Evolutionary conservation across 2,329 filamentous ascomycete genomes (phyloP).

Genomic region (Hirsutella rhossiliensis): DNA sequence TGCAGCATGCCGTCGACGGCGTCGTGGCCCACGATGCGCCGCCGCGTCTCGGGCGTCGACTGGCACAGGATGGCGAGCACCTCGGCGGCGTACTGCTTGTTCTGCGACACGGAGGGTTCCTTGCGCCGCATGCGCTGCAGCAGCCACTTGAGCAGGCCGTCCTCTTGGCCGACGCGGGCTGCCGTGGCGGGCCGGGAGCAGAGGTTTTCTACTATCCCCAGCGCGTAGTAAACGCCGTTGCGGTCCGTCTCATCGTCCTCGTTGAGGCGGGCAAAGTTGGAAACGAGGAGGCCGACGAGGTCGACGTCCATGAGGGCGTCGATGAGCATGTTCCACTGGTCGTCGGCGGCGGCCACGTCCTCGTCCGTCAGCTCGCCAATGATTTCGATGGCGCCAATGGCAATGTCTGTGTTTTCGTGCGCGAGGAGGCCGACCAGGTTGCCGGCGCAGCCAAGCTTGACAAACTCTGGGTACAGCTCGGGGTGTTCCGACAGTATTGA

Average conservation of each 20-base stretch:
- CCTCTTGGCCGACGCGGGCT: conserved; percentile 59
- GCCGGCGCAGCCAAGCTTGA: conserved; percentile 57
- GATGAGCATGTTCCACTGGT: conserved; percentile 70
- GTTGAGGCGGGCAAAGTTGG: conserved; percentile 68
- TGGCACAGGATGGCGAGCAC: conserved; percentile 83
- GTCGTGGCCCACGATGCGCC: conserved; percentile 50
- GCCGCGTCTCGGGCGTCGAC: conserved; percentile 53
- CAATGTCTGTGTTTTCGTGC: conserved; percentile 95
- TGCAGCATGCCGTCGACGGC: conserved; percentile 73
- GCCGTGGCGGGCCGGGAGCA: conserved; percentile 58
- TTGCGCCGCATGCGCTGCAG: conserved; percentile 57
- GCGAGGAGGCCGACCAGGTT: conserved; percentile 73
- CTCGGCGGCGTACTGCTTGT: conserved; percentile 92
- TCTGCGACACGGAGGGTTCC: conserved; percentile 65
- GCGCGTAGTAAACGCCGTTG: conserved; percentile 73
- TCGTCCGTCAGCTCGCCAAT: conserved; percentile 88
- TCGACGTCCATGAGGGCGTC: conserved; percentile 56
- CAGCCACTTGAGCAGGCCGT: conserved; percentile 63
- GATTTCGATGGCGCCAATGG: conserved; percentile 82
- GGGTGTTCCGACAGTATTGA: conserved; percentile 82
- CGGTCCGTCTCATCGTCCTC: conserved; percentile 64
- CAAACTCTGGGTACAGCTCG: conserved; percentile 70
- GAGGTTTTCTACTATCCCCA: conserved; percentile 76
- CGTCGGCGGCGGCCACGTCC: conserved; percentile 69
- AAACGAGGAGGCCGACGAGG: conserved; percentile 59